A percentile compares a stretch with the other conserved stretches of the same genome.
phyloP scores from a whole-genome alignment of 75 land plant genomes.

The Adiantum capillusveneris region DNA sequence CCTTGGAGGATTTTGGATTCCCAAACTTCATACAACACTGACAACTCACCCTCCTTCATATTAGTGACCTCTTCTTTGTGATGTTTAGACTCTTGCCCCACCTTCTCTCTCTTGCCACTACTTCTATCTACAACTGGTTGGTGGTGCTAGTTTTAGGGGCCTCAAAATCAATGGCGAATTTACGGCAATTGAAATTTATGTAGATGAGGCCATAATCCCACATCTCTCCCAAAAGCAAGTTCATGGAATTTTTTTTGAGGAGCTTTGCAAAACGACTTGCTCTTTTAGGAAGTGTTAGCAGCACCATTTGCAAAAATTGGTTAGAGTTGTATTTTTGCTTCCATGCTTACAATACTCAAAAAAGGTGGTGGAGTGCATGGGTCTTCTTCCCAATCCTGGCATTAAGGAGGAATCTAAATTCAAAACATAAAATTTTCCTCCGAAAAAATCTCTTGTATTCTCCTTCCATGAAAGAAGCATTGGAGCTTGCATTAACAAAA shows the following conservation, averaged over 20 bases:
- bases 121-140: too few relatives aligned
- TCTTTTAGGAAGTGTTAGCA: slow-evolving; percentile 6
- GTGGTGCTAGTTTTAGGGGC: slow-evolving; percentile 49
- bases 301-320: slow-evolving; percentile 53
- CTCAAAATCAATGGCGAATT: slow-evolving; percentile 54
- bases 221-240: slow-evolving; percentile 44
- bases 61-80: too few relatives aligned
- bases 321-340: slow-evolving; percentile 27
- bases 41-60: too few relatives aligned
- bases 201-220: slow-evolving; percentile 34
- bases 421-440: slow-evolving; percentile 47
- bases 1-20: too few relatives aligned
- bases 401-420: slow-evolving; percentile 44
- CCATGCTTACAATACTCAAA: slow-evolving; percentile 52
- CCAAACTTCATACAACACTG: too few relatives aligned
- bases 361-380: slow-evolving; percentile 58
- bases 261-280: slow-evolving; percentile 14
- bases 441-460: slow-evolving; percentile 49
- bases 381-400: slow-evolving; percentile 36
- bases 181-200: slow-evolving; percentile 61
- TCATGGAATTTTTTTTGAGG: slow-evolving; percentile 43
- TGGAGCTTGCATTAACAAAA: slow-evolving; percentile 55
- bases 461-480: slow-evolving; percentile 8
- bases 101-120: too few relatives aligned
- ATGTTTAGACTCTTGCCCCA: too few relatives aligned